phyloP scores from a whole-genome alignment of 2,329 filamentous ascomycete genomes.

The Penicillium aurantiogriseum region DNA sequence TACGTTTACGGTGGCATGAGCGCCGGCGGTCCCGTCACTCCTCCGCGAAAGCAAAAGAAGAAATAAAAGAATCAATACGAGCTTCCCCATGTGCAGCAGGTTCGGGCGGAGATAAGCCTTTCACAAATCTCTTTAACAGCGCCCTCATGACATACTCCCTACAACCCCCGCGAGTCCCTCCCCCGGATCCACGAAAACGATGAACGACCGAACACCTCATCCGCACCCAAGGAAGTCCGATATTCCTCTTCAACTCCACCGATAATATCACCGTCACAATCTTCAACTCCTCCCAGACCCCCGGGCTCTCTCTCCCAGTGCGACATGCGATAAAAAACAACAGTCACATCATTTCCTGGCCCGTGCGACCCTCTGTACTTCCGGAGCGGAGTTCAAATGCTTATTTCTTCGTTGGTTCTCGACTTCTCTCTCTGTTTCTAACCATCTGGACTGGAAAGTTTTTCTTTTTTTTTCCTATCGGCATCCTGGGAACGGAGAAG shows the following conservation, averaged over 20 bases:
- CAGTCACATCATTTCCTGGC: constrained; percentile 20
- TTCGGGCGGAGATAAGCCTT: constrained; percentile 84
- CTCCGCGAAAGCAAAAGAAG: constrained; percentile 69
- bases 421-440: constrained; percentile 18
- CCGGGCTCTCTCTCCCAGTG: constrained; percentile 16
- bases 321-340: constrained; percentile 19
- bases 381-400: constrained; percentile 17
- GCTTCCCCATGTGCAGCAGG: constrained; percentile 74
- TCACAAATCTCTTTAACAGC: constrained; percentile 29
- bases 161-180: constrained; percentile 20
- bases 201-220: constrained; percentile 25
- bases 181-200: constrained; percentile 27
- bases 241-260: constrained; percentile 13
- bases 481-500: constrained; percentile 22
- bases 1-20: constrained; percentile 78
- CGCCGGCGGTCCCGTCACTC: constrained; percentile 67
- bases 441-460: constrained; percentile 26
- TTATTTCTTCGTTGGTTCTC: constrained; percentile 14
- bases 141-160: constrained; percentile 29
- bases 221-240: constrained; percentile 19
- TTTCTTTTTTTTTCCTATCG: constrained; percentile 14
- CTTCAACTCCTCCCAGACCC: constrained; percentile 5
- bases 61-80: constrained; percentile 70
- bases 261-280: constrained; percentile 14
- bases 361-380: constrained; percentile 20